phyloP scores from a whole-genome alignment of 108 stramenopile genomes.

The Aurantiochytrium sp. region DNA sequence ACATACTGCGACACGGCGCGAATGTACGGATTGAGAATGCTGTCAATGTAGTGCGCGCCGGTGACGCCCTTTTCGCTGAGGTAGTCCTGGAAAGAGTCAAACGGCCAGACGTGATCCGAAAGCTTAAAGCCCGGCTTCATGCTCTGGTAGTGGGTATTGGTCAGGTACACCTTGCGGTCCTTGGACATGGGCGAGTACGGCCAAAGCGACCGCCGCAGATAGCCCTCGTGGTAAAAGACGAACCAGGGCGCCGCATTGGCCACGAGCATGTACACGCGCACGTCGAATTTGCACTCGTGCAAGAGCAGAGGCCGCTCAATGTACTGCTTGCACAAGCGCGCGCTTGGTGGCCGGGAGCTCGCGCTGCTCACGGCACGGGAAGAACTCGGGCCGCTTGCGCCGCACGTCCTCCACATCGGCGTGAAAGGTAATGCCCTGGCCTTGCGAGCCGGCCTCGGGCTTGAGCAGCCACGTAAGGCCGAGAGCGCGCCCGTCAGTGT shows the following conservation, averaged over 20 bases:
- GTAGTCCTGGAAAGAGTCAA: slow-evolving; percentile 15
- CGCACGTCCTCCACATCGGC: neutral
- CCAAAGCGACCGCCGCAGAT: neutral
- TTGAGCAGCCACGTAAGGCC: slow-evolving; percentile 15
- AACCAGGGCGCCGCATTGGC: neutral
- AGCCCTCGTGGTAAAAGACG: slow-evolving; percentile 33
- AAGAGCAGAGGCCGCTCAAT: slow-evolving; percentile 34
- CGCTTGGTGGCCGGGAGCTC: neutral
- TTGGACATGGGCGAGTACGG: slow-evolving; percentile 4
- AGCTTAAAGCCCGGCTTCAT: slow-evolving; percentile 30
- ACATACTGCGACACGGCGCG: neutral
- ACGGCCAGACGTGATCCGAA: slow-evolving; percentile 14
- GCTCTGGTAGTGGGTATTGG: slow-evolving; percentile 28
- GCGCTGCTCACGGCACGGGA: neutral
- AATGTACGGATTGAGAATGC: slow-evolving; percentile 16
- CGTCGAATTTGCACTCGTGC: slow-evolving; percentile 34
- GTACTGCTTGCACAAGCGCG: slow-evolving; percentile 34
- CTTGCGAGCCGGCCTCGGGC: slow-evolving; percentile 30
- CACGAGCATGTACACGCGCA: slow-evolving; percentile 32
- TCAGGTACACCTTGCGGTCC: slow-evolving; percentile 35
- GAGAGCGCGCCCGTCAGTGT: neutral
- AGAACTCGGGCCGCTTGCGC: slow-evolving; percentile 28
- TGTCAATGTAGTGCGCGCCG: neutral
- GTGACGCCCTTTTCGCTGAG: neutral
- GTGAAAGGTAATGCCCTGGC: slow-evolving; percentile 32